Percentiles rank a stretch among this genome's conserved stretches.
Conservation (phyloP, 2,329 filamentous ascomycete genomes). For the Fusarium oligoseptatum region DNA sequence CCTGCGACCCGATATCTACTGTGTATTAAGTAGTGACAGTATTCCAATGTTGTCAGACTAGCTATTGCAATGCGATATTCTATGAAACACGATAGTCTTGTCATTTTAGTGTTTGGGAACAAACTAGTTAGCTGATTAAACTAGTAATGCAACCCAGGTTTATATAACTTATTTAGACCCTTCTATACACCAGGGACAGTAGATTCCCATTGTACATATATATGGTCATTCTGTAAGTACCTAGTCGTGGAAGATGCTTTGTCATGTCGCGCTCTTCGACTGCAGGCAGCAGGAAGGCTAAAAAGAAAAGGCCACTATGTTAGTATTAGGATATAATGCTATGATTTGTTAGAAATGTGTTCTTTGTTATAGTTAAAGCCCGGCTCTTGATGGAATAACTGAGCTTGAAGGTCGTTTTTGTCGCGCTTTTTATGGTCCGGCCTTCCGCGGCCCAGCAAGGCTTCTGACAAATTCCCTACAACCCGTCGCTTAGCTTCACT, state of each 20-base stretch:
- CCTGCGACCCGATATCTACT: neutral
- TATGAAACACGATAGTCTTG: neutral
- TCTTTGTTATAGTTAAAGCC: too few relatives aligned
- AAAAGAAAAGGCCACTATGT: too few relatives aligned
- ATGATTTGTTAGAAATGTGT: too few relatives aligned
- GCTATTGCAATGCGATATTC: neutral
- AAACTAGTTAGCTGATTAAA: neutral
- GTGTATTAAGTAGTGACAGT: neutral
- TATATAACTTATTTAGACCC: neutral
- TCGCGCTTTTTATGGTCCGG: neutral
- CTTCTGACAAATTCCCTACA: too few relatives aligned
- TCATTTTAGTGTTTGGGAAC: neutral
- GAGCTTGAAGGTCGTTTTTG: too few relatives aligned
- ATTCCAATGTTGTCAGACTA: neutral
- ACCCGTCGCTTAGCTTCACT: too few relatives aligned
- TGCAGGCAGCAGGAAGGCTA: too few relatives aligned
- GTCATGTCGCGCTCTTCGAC: neutral
- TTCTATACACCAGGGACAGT: neutral
- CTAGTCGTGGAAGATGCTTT: neutral
- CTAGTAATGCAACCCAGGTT: neutral
- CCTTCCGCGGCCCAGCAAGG: neutral
- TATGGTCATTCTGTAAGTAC: neutral
- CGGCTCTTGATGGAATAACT: too few relatives aligned
- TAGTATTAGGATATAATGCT: too few relatives aligned
- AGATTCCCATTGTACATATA: neutral